Evolutionary conservation across 257 asterid genomes (phyloP).

Genomic region (Solanum phureja): DNA sequence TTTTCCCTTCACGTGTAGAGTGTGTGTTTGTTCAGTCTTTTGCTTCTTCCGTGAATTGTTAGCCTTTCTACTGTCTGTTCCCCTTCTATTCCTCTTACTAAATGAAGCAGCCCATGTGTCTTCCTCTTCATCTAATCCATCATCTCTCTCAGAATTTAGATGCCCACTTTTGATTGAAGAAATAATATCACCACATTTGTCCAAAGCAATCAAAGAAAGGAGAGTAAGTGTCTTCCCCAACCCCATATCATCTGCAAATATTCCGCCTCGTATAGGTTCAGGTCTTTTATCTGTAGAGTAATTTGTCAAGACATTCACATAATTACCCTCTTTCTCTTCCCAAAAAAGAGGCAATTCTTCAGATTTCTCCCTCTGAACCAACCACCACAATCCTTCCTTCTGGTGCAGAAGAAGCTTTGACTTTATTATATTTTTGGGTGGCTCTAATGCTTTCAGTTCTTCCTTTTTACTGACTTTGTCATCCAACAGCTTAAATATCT

Average conservation of each 20-base stretch:
- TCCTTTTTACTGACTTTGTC: conserved; percentile 35
- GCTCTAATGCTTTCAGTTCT: conserved; percentile 45
- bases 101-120: background rate
- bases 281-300: conserved; percentile 44
- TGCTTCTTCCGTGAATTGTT: conserved; percentile 12
- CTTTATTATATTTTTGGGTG: conserved; percentile 46
- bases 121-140: conserved; percentile 14
- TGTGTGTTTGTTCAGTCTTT: conserved; percentile 6
- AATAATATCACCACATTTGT: conserved; percentile 21
- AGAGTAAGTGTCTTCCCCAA: conserved; percentile 77
- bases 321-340: conserved; percentile 46
- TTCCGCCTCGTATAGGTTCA: conserved; percentile 71
- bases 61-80: conserved; percentile 16
- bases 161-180: conserved; percentile 9
- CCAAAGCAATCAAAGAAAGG: conserved; percentile 69
- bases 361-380: conserved; percentile 63
- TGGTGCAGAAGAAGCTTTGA: conserved; percentile 66
- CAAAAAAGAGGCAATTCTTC: conserved; percentile 75
- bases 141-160: conserved; percentile 17
- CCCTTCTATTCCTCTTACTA: conserved; percentile 23
- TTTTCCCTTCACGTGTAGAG: conserved; percentile 5
- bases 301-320: conserved; percentile 58
- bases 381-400: conserved; percentile 74
- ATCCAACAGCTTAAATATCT: conserved; percentile 60
- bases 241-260: conserved; percentile 93